Base-by-base conservation (phyloP, 1,284 basidiomycete species). In the Tylopilus sp. region DNA sequence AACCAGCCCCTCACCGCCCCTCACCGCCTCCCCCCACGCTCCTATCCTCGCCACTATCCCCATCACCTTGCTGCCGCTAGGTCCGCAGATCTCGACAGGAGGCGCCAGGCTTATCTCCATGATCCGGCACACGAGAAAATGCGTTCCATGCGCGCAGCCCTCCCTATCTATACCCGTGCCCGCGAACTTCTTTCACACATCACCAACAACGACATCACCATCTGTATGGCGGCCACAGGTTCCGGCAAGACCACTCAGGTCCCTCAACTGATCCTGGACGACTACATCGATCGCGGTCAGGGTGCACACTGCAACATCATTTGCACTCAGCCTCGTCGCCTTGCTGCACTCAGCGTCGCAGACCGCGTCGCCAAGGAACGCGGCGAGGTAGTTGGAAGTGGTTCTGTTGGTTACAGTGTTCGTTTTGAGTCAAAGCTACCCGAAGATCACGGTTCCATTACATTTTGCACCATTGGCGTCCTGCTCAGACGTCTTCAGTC, bases 211-310 rank as follows among this genome's bases (percentile, higher is more conserved):
- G 90, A 94, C 32, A 91, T 98, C 52, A 93, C 90, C 1, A 90
- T 98, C 57, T 87, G 90, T 61, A 94, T 96, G 90, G 95, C 94
- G 25, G 88, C 93, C 3, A 98, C 95, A 1, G 94, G 95, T 40
- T 97, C 93, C 1, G 95, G 95, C 10, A 98, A 98, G 75, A 97
- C 94, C 9, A 98, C 95, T 0, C 95, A 98, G 69, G 84, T 98
- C 35, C 95, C 95, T 3, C 95, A 98, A 72, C 79, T 98, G 45
- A 84, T 98, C 57, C 81, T 98, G 45, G 94, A 98, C 66, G 82
- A 91, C 47, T 88, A 80, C 66, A 95, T 94, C 60, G 78, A 88
- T 28, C 77, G 79, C 31, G 90, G 86, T 26, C 78, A 91, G 55
- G 95, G 95, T 15, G 86, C 91, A 1, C 75, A 79, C 47, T 98